Base-by-base conservation (phyloP, 23 red algal species). In the Cyanidioschyzon merolae region DNA sequence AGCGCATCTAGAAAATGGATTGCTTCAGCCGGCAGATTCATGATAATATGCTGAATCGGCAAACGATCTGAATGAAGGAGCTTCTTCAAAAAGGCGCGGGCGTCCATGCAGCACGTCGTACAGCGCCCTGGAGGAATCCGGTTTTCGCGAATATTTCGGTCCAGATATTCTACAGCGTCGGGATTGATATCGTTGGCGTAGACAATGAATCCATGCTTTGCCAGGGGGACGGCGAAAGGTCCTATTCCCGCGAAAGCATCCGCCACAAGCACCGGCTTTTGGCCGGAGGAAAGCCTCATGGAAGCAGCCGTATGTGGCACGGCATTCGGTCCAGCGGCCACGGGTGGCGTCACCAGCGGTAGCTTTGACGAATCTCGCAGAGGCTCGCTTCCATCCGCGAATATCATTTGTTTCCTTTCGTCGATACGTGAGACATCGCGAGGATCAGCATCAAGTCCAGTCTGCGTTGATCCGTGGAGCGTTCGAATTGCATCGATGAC, bases 231-330 rank as follows among this genome's bases (percentile, higher is more conserved):
- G n/a, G 85, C 79, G 83, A 97, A 97, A 50, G 93, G 93, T 37
- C 93, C 93, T 27, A 97, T 79, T 29, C 93, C 93, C 39, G 88
- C 89, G 79, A 91, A 97, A 3, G 93, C 93, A 76, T 97, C 93
- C 3, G 74, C 93, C 0, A 97, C 29, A 25, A 25, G 16, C 16
- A 71, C 63, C 3, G 12, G 16, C 12, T 16, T 16, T 12, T 24
- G 50, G 15, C 24, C 50, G 15, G 50, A 57, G 12, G 45, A 7
- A 54, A 54, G 45, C 7, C 12, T 7, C 45, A 54, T 54, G 12
- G 45, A 54, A 15, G 45, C 12, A 17, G 63, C 63, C 12, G 63
- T 71, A n/a, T n/a, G n/a, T 54, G 45, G 58, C 7, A 90, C 74
- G 50, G 76, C 85, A 0, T 50, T 32, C 45, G 45, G 16, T 2